A percentile compares a stretch with the other conserved stretches of the same genome.
Evolutionary conservation across 345 rosid genomes (phyloP).

Genomic region (Noccaea caerulescens): DNA sequence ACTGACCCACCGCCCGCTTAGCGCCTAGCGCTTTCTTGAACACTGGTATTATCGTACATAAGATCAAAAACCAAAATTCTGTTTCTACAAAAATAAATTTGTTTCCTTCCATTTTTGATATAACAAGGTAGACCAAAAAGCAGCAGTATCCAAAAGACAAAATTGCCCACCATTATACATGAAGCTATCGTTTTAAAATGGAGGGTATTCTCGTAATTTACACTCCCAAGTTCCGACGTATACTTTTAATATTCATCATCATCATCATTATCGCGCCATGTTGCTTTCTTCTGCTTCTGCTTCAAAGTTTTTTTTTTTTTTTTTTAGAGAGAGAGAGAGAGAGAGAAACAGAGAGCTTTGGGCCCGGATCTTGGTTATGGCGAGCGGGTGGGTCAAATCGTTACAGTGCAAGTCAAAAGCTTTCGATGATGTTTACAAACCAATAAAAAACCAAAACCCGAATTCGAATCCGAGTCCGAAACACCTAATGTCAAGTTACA

Average conservation of each 20-base stretch:
- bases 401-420: slow-evolving; percentile 94
- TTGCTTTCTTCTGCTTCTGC: slow-evolving; percentile 38
- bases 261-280: slow-evolving; percentile 44
- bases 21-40: too few species aligned
- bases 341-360: slow-evolving; percentile 21
- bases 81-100: background rate
- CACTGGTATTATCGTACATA: too few species aligned
- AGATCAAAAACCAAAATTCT: slow-evolving; percentile 2
- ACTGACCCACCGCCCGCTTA: too few species aligned
- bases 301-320: slow-evolving; percentile 19
- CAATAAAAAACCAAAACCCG: slow-evolving; percentile 42
- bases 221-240: slow-evolving; percentile 15
- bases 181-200: background rate
- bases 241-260: slow-evolving; percentile 31
- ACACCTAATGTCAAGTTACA: slow-evolving; percentile 55
- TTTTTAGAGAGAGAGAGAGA: slow-evolving; percentile 42
- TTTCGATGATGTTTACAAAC: slow-evolving; percentile 76
- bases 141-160: background rate
- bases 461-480: slow-evolving; percentile 29
- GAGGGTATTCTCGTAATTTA: slow-evolving; percentile 10
- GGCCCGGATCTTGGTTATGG: slow-evolving; percentile 52
- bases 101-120: slow-evolving; percentile 3
- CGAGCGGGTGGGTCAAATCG: slow-evolving; percentile 86
- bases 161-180: background rate
- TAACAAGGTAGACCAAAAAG: background rate